phyloP scores from a whole-genome alignment of 805 yeast species.

The Wickerhamomyces sydowiorum region DNA sequence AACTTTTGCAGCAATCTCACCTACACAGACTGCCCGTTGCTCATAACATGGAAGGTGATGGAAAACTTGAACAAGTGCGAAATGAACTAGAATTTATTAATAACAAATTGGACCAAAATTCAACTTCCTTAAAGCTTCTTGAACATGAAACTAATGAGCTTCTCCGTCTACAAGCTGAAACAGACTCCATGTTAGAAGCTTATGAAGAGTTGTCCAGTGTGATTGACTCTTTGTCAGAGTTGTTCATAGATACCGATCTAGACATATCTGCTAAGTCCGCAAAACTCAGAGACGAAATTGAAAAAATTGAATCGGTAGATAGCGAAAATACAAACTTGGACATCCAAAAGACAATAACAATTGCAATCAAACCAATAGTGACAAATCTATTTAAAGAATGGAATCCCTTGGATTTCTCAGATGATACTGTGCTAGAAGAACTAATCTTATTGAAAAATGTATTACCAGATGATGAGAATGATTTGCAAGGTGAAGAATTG shows the following conservation, averaged over 20 bases:
- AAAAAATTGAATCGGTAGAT: neutral
- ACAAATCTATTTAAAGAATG: slow-evolving; percentile 24
- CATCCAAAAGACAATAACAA: slow-evolving; percentile 11
- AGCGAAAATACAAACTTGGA: slow-evolving; percentile 1
- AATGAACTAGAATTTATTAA: slow-evolving; percentile 10
- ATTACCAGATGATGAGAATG: slow-evolving; percentile 2
- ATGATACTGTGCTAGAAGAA: slow-evolving; percentile 23
- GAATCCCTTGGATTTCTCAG: slow-evolving; percentile 30
- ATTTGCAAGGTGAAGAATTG: slow-evolving; percentile 8
- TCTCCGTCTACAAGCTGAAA: neutral
- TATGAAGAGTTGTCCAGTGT: neutral
- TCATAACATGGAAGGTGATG: slow-evolving; percentile 30
- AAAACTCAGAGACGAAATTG: neutral
- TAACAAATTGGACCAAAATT: slow-evolving; percentile 10
- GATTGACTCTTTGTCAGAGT: neutral
- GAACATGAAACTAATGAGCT: neutral
- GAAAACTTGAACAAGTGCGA: slow-evolving; percentile 8
- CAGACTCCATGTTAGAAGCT: neutral
- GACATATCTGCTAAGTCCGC: neutral
- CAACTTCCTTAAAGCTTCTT: slow-evolving; percentile 1
- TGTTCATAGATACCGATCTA: neutral
- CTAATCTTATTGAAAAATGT: slow-evolving; percentile 24
- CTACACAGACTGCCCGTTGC: slow-evolving; percentile 32
- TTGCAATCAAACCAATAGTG: slow-evolving; percentile 19
- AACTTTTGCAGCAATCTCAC: slow-evolving; percentile 22